These are phyloP conservation scores for Pistacia vera DNA, from an alignment of 345 rosid genomes.

Conservation along the genomic window DNA sequence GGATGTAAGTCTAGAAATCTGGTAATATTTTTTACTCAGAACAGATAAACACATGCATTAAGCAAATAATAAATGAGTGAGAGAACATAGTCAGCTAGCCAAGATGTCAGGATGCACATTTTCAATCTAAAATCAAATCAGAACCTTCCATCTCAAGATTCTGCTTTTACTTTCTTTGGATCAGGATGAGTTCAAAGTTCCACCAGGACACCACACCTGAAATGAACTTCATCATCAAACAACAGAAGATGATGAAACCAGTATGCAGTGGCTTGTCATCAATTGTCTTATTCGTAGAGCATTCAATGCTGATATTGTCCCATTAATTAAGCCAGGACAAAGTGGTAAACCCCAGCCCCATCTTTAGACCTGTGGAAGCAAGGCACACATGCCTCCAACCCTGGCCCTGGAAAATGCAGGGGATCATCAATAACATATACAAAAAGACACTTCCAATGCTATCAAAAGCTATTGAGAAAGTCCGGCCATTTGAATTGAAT, in stretches of 20 bases:
- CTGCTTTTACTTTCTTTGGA: slow-evolving; percentile 10
- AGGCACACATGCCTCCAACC: slow-evolving; percentile 39
- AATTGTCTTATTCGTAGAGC: slow-evolving; percentile 20
- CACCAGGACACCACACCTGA: slow-evolving; percentile 18
- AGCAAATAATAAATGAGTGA: not conserved
- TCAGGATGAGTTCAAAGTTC: not conserved
- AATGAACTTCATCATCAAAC: slow-evolving; percentile 18
- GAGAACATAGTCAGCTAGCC: not conserved
- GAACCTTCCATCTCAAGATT: slow-evolving; percentile 11
- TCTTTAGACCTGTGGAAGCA: slow-evolving; percentile 48
- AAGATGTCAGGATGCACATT: not conserved
- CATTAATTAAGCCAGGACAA: slow-evolving; percentile 28
- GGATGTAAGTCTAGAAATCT: not conserved
- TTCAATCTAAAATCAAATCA: slow-evolving; percentile 3
- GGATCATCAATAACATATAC: slow-evolving; percentile 37
- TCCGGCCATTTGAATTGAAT: slow-evolving; percentile 11
- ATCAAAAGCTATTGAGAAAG: slow-evolving; percentile 13
- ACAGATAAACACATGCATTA: not conserved
- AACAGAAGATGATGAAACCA: slow-evolving; percentile 7
- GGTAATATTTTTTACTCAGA: not conserved
- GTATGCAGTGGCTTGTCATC: slow-evolving; percentile 13
- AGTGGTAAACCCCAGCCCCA: slow-evolving; percentile 33
- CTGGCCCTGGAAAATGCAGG: slow-evolving; percentile 59
- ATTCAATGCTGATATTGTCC: slow-evolving; percentile 28
- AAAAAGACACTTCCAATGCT: slow-evolving; percentile 18